Evolutionary conservation across 2,329 filamentous ascomycete genomes (phyloP).

Genomic region (Ceratocystiopsis brevicomis): DNA sequence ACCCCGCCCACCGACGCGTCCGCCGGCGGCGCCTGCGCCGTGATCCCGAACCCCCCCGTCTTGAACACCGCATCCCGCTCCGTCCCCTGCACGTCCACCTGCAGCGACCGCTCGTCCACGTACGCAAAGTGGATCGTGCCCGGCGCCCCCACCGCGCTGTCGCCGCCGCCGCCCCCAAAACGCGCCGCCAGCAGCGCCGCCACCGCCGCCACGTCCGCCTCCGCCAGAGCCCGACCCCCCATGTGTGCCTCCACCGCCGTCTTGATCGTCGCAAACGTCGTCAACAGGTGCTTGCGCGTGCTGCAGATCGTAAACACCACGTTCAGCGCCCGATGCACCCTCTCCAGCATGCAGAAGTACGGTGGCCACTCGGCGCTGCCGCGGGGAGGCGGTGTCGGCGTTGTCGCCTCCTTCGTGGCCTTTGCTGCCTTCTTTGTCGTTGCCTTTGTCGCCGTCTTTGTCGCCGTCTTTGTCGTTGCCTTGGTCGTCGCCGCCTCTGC

Average conservation of each 20-base stretch:
- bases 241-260: conserved; percentile 70
- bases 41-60: conserved; percentile 20
- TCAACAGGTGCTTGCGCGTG: conserved; percentile 78
- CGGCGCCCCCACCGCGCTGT: conserved; percentile 37
- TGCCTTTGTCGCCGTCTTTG: no score
- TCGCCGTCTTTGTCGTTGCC: no score
- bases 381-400: not conserved
- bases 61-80: conserved; percentile 47
- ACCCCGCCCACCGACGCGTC: conserved; percentile 39
- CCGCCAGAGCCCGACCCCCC: conserved; percentile 39
- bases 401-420: not conserved
- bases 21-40: conserved; percentile 26
- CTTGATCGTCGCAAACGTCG: conserved; percentile 78
- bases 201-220: conserved; percentile 70
- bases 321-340: conserved; percentile 70
- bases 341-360: conserved; percentile 51
- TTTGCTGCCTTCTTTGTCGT: no score
- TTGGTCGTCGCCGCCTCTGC: no score
- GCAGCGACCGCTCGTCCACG: conserved; percentile 66
- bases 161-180: not conserved
- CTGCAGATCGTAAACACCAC: conserved; percentile 90
- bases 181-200: conserved; percentile 27
- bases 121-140: conserved; percentile 67
- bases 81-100: conserved; percentile 57
- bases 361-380: conserved; percentile 47